Percentiles rank a stretch among this genome's conserved stretches.
These are phyloP conservation scores for Lepraria neglecta DNA, from an alignment of 495 filamentous ascomycete genomes.

Conservation along the genomic window DNA sequence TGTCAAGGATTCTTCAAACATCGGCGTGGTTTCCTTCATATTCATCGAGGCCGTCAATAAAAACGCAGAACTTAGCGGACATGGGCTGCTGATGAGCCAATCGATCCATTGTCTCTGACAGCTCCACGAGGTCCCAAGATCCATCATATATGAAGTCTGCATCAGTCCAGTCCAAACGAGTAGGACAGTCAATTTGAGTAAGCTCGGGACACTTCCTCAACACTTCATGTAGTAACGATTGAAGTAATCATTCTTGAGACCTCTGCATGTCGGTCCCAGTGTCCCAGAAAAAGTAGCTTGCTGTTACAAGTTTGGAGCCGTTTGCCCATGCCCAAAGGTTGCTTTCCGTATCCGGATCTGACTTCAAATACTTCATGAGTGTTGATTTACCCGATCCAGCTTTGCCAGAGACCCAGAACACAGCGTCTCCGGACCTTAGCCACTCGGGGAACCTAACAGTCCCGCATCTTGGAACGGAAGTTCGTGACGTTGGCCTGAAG, in stretches of 20 bases:
- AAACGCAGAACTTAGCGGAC: slow-evolving; percentile 35
- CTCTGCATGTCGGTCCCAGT: slow-evolving; percentile 35
- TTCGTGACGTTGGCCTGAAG: no score
- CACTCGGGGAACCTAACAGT: no score
- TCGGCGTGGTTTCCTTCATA: slow-evolving; percentile 37
- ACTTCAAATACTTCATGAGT: slow-evolving; percentile 37
- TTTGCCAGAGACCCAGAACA: slow-evolving; percentile 40
- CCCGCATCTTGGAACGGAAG: no score
- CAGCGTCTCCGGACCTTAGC: neutral
- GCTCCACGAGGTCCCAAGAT: no score
- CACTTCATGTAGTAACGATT: slow-evolving; percentile 38
- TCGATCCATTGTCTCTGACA: no score
- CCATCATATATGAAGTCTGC: no score
- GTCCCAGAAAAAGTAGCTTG: slow-evolving; percentile 44
- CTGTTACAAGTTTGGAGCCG: slow-evolving; percentile 30
- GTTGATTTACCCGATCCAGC: slow-evolving; percentile 44
- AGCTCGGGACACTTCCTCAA: slow-evolving; percentile 33
- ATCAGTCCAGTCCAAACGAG: neutral
- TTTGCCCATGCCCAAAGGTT: slow-evolving; percentile 32
- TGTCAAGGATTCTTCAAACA: neutral
- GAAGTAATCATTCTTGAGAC: slow-evolving; percentile 40
- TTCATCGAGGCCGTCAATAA: slow-evolving; percentile 31
- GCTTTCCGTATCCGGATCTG: slow-evolving; percentile 18
- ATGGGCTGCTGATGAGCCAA: neutral
- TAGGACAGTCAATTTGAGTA: slow-evolving; percentile 23